Evolutionary conservation across 2,329 filamentous ascomycete genomes (phyloP).

Genomic region (Pseudogymnoascus destructans): DNA sequence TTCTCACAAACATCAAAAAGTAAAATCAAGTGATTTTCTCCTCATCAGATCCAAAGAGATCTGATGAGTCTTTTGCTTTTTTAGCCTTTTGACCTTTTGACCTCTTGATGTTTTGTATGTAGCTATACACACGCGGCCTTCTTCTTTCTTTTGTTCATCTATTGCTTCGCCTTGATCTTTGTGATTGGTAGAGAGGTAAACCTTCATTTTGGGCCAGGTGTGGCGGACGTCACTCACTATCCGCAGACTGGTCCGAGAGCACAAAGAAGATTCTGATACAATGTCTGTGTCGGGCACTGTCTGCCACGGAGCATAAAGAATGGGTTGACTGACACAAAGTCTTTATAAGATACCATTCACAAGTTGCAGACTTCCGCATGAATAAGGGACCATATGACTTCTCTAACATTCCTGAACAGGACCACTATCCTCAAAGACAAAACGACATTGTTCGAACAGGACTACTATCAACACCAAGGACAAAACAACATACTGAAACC

Average conservation of each 20-base stretch:
- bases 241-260: not conserved
- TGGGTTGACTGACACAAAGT: not conserved
- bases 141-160: not conserved
- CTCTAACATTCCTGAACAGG: not conserved
- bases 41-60: not conserved
- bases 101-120: not conserved
- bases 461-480: not conserved
- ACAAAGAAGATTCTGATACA: not conserved
- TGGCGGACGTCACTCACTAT: not conserved
- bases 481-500: not conserved
- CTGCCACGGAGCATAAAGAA: not conserved
- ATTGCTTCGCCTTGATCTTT: not conserved
- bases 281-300: not conserved
- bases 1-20: not conserved
- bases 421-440: not conserved
- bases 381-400: not conserved
- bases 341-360: not conserved
- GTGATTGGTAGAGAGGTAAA: not conserved
- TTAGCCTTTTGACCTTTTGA: not conserved
- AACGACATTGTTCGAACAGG: not conserved
- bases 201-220: not conserved
- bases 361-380: not conserved
- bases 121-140: not conserved
- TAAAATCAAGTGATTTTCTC: conserved; percentile 7
- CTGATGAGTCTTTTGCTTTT: not conserved